phyloP scores from a whole-genome alignment of 176 grass and related monocot genomes.

The Dendrocalamus sinicus region DNA sequence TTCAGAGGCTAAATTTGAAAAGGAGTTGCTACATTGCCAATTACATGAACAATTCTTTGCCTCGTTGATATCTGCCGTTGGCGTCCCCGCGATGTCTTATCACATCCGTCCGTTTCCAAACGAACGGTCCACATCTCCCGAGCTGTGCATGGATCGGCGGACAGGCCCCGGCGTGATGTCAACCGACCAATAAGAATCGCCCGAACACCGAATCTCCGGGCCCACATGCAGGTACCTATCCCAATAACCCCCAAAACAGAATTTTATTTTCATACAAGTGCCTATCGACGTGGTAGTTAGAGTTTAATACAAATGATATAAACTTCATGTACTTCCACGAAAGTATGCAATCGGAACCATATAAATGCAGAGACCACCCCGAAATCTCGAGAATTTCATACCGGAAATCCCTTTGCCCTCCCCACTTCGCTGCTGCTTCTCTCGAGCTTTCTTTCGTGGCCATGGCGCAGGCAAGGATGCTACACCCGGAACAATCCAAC shows the following conservation, averaged over 20 bases:
- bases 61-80: not conserved
- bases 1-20: no score
- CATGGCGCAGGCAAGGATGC: slow-evolving; percentile 41
- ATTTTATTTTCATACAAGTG: not conserved
- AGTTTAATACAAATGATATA: fast-evolving
- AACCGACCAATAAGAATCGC: slow-evolving; percentile 42
- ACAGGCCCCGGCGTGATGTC: slow-evolving; percentile 14
- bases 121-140: not conserved
- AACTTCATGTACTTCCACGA: fast-evolving
- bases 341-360: not conserved
- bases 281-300: not conserved
- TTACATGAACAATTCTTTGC: no score
- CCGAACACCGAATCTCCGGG: slow-evolving; percentile 40
- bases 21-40: no score
- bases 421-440: slow-evolving; percentile 3
- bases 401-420: not conserved
- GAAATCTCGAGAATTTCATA: slow-evolving; percentile 24
- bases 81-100: not conserved
- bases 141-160: not conserved
- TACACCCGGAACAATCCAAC: slow-evolving; percentile 16
- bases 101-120: not conserved
- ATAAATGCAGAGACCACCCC: slow-evolving; percentile 39
- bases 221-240: not conserved
- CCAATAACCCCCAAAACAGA: not conserved
- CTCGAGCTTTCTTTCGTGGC: slow-evolving; percentile 2